phyloP scores from a whole-genome alignment of 106 monocot genomes.

The Cymbidium sinense region DNA sequence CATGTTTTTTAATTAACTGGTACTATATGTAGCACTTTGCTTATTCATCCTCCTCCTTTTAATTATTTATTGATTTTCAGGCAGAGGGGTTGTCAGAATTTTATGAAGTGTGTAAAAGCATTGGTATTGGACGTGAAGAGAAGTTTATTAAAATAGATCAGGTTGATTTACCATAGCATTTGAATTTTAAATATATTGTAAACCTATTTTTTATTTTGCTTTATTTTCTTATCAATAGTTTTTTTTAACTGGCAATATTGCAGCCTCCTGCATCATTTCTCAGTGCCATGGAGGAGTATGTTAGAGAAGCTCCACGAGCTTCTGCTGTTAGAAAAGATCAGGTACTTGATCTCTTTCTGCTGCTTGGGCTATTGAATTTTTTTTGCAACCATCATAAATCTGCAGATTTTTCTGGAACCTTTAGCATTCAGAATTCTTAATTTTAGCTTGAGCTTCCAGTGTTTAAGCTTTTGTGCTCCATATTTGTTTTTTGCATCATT shows the following conservation, averaged over 20 bases:
- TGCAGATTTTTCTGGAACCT: neutral
- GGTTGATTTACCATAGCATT: slow-evolving; percentile 29
- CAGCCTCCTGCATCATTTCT: slow-evolving; percentile 92
- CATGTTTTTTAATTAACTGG: neutral
- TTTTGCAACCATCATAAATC: neutral
- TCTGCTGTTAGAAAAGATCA: slow-evolving; percentile 54
- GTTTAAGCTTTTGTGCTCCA: neutral
- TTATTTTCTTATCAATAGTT: neutral
- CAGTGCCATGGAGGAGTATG: slow-evolving; percentile 86
- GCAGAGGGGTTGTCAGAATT: slow-evolving; percentile 85
- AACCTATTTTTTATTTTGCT: neutral
- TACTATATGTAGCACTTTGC: neutral
- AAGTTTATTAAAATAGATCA: slow-evolving; percentile 86
- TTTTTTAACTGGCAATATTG: slow-evolving; percentile 21
- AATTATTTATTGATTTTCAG: slow-evolving; percentile 29
- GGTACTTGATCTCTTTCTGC: slow-evolving; percentile 17
- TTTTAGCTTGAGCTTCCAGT: neutral
- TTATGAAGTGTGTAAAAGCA: slow-evolving; percentile 85
- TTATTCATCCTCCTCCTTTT: neutral
- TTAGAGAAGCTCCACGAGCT: slow-evolving; percentile 67
- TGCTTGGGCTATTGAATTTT: neutral
- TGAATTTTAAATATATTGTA: neutral
- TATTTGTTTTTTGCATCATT: neutral
- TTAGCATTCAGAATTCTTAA: neutral
- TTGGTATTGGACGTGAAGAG: slow-evolving; percentile 84